Evolutionary conservation across 2,329 filamentous ascomycete genomes (phyloP).

Genomic region (Alternaria conjuncta): DNA sequence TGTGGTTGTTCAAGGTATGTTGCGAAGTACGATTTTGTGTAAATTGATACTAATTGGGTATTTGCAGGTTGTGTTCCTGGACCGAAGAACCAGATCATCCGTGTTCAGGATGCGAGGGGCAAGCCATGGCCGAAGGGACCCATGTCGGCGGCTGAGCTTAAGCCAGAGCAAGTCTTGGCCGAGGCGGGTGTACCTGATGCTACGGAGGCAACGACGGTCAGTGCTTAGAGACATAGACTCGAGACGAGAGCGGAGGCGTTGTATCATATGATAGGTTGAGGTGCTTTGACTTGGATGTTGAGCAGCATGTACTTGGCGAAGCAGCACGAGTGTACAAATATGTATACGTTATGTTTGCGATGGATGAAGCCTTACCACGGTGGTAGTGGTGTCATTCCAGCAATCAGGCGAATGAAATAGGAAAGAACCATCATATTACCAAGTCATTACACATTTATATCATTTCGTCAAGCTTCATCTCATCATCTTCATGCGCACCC

Average conservation of each 20-base stretch:
- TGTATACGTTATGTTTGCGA: not conserved
- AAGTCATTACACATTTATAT: not conserved
- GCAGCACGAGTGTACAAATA: not conserved
- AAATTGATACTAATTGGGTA: not conserved
- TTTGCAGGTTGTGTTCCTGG: slow-evolving; percentile 73
- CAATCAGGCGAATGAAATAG: not conserved
- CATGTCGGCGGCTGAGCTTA: slow-evolving; percentile 35
- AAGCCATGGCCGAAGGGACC: slow-evolving; percentile 72
- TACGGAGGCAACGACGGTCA: slow-evolving; percentile 11
- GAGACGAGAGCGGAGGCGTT: not conserved
- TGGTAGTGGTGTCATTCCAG: not conserved
- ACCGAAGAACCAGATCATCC: slow-evolving; percentile 83
- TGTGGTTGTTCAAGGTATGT: slow-evolving; percentile 80
- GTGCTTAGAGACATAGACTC: slow-evolving; percentile 2
- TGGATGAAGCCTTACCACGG: too few relatives aligned
- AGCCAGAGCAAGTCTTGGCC: slow-evolving; percentile 15
- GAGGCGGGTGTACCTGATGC: slow-evolving; percentile 13
- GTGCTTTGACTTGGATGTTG: not conserved
- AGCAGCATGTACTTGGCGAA: not conserved
- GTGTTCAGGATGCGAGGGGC: slow-evolving; percentile 89
- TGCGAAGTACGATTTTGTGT: not conserved
- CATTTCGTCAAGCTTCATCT: not conserved
- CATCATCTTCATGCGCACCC: not conserved
- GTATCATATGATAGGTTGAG: slow-evolving; percentile 12
- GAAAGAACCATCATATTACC: not conserved